A percentile compares a stretch with the other conserved stretches of the same genome.
These are phyloP conservation scores for Leucoagaricus sp. DNA, from an alignment of 1,284 basidiomycete species.

Conservation along the genomic window DNA sequence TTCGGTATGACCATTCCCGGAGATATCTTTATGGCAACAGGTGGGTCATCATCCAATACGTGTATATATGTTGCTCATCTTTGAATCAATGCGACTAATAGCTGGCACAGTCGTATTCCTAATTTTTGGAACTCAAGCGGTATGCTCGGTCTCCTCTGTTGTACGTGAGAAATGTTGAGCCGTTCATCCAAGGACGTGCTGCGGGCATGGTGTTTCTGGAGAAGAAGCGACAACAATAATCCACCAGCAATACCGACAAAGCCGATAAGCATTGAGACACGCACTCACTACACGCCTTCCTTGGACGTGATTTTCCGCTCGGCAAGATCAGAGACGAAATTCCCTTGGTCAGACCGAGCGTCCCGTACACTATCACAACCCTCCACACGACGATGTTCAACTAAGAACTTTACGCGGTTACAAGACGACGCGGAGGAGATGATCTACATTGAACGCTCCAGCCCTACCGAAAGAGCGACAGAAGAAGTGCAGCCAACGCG, in stretches of 20 bases:
- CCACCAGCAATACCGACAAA: background rate
- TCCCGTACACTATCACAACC: background rate
- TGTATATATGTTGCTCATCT: background rate
- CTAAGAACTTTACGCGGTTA: constrained; percentile 1
- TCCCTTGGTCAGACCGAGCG: background rate
- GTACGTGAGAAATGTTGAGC: background rate
- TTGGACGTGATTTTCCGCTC: constrained; percentile 4
- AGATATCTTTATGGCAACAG: constrained; percentile 37
- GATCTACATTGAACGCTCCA: background rate
- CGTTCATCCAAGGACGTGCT: constrained; percentile 31
- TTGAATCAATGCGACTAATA: constrained; percentile 16
- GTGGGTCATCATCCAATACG: constrained; percentile 23
- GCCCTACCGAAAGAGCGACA: background rate
- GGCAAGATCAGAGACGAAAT: background rate
- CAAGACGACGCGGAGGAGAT: background rate
- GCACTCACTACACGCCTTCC: background rate
- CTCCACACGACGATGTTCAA: constrained; percentile 3
- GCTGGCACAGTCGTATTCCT: constrained; percentile 37
- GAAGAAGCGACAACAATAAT: background rate
- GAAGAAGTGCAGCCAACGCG: background rate
- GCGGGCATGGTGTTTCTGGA: constrained; percentile 38
- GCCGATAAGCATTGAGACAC: background rate
- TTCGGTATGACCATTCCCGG: constrained; percentile 23
- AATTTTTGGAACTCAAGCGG: constrained; percentile 38
- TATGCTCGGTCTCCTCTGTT: constrained; percentile 17